Base-by-base conservation (phyloP, 2,329 filamentous ascomycete species). In the Penicillium sp. region DNA sequence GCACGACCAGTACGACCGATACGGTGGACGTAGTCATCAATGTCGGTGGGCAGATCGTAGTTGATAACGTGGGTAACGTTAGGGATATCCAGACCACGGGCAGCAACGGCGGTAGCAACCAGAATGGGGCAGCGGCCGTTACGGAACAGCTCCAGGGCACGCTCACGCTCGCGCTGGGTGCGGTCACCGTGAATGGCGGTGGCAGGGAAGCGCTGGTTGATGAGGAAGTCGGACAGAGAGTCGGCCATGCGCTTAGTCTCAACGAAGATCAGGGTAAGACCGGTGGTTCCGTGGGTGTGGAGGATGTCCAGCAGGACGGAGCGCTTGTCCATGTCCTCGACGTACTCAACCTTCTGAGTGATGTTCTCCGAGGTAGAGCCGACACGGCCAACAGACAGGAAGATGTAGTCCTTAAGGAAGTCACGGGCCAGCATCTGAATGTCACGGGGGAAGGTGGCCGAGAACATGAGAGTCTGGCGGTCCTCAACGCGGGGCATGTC, bases 291-390 rank as follows among this genome's bases (percentile, higher is more conserved):
- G 63, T 96, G 89, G 34, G 89, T 95, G 79, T 97, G 91, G 45
- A 98, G 84, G 57, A 98, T 97, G 64, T 98, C 93, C 51, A 98
- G 82, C 40, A 98, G 83, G 55, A 97, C 90, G 46, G 93, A 97
- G 69, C 90, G 89, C 84, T 98, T 98, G 80, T 98, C 93, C 54
- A 82, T 75, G 62, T 97, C 93, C 75, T 97, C 91, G 50, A 97
- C 87, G 62, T 97, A 97, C 75, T 97, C 91, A 46, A 98, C 83
- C 79, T 95, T 95, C 74, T 98, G 93, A 45, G 93, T 97, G 54
- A 98, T 97, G 80, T 97, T 98, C 82, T 97, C 91, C n/a, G 93
- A 97, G 26, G 93, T 97, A 42, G 93, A 97, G 73, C 93, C 93
- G 50, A 97, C 93, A 81, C 93, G 91, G 65, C 91, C 93, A 60